Conservation (phyloP, 2,329 filamentous ascomycete genomes). For the Fusarium anthophilum region DNA sequence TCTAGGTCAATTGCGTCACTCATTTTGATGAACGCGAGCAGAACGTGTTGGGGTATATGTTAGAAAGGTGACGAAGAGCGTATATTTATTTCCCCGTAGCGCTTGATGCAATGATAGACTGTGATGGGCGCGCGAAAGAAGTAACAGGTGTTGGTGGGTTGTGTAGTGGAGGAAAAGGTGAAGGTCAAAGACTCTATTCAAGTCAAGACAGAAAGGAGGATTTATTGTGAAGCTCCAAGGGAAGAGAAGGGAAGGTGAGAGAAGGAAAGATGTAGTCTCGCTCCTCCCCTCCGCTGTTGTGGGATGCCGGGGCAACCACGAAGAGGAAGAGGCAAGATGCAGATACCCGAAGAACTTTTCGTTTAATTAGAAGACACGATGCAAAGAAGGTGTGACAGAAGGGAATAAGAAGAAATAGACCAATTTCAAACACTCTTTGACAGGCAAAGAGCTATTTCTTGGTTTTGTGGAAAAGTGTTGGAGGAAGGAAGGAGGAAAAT, state of each 20-base stretch:
- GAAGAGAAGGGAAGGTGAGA: background rate
- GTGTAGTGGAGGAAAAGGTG: background rate
- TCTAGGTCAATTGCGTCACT: constrained; percentile 13
- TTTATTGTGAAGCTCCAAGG: background rate
- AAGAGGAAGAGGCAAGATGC: background rate
- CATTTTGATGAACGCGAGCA: constrained; percentile 15
- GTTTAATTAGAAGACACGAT: background rate
- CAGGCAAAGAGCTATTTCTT: background rate
- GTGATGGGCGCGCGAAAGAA: background rate
- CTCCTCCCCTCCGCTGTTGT: background rate
- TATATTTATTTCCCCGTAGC: background rate
- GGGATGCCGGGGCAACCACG: background rate
- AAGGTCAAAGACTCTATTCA: background rate
- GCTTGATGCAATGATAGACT: background rate
- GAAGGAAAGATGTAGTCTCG: background rate
- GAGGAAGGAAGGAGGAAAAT: background rate
- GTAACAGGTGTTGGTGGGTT: background rate
- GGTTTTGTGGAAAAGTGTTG: background rate
- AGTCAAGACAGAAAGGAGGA: background rate
- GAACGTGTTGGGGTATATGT: background rate
- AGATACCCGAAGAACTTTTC: background rate
- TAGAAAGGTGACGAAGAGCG: background rate
- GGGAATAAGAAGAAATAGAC: background rate
- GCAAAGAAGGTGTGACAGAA: too few relatives aligned
- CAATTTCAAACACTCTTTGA: background rate